Conservation (phyloP, 257 asterid species). For the Solanum sitiens region DNA sequence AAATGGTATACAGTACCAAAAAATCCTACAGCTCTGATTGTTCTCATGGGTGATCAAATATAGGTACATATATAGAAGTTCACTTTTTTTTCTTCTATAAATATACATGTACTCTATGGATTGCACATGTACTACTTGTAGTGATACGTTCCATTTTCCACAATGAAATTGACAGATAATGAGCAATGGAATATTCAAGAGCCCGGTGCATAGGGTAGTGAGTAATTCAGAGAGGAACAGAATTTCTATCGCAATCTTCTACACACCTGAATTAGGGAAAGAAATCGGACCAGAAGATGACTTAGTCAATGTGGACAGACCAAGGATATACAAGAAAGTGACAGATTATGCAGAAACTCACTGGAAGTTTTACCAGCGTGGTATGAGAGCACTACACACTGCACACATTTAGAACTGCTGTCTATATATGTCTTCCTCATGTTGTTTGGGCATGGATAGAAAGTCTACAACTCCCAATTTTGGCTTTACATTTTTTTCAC, state of each 20-base stretch:
- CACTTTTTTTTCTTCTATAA: not conserved
- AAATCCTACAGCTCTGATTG: constrained; percentile 19
- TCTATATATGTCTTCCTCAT: not conserved
- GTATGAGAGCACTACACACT: not conserved
- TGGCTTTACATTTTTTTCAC: not conserved
- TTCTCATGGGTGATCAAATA: constrained; percentile 41
- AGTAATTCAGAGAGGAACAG: constrained; percentile 28
- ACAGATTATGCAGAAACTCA: constrained; percentile 42
- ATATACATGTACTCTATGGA: not conserved
- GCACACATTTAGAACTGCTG: not conserved
- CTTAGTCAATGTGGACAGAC: constrained; percentile 12
- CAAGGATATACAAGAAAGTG: constrained; percentile 25
- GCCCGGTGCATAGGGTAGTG: constrained; percentile 43
- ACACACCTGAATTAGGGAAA: constrained; percentile 35
- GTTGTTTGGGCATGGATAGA: not conserved
- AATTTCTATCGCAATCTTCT: constrained; percentile 28
- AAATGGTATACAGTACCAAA: constrained; percentile 35
- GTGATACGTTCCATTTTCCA: not conserved
- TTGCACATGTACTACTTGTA: not conserved
- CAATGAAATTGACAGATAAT: constrained; percentile 23
- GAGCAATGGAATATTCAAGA: constrained; percentile 45
- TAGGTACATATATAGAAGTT: not conserved
- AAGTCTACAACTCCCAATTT: not conserved
- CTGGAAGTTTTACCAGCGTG: constrained; percentile 12
- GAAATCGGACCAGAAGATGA: constrained; percentile 49